A percentile compares a stretch with the other conserved stretches of the same genome.
Conservation (phyloP, 176 grass and related monocot species). For the Musa acuminata region DNA sequence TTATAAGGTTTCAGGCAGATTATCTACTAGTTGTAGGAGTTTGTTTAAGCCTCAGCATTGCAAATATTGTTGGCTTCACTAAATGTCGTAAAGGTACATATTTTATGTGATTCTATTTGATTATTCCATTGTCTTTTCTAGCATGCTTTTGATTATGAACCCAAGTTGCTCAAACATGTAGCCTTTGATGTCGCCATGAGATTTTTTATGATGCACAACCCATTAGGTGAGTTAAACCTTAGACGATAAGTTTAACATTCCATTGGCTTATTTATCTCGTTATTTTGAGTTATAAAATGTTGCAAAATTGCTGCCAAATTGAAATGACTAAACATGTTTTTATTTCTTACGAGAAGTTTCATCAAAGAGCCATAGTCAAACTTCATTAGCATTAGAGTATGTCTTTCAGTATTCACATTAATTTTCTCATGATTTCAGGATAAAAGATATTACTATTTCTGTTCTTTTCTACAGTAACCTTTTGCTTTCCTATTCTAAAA, state of each 20-base stretch:
- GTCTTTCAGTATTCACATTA: too few species aligned
- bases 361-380: too few species aligned
- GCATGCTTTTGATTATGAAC: background rate
- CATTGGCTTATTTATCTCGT: background rate
- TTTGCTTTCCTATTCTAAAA: background rate
- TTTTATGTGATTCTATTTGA: background rate
- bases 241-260: background rate
- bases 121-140: background rate
- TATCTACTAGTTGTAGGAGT: slow-evolving; percentile 93
- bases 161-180: background rate
- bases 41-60: slow-evolving; percentile 87
- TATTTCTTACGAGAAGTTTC: too few species aligned
- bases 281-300: background rate
- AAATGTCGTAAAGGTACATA: slow-evolving; percentile 92
- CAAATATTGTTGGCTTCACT: slow-evolving; percentile 99
- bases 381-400: too few species aligned
- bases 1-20: slow-evolving; percentile 90
- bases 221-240: too few species aligned
- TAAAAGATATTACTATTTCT: too few species aligned
- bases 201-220: background rate
- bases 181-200: background rate
- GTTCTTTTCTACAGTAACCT: background rate
- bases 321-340: too few species aligned
- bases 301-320: too few species aligned
- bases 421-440: too few species aligned